Evolutionary conservation across 2,329 filamentous ascomycete species (phyloP).

Genomic region (Amylocarpus encephaloides): DNA sequence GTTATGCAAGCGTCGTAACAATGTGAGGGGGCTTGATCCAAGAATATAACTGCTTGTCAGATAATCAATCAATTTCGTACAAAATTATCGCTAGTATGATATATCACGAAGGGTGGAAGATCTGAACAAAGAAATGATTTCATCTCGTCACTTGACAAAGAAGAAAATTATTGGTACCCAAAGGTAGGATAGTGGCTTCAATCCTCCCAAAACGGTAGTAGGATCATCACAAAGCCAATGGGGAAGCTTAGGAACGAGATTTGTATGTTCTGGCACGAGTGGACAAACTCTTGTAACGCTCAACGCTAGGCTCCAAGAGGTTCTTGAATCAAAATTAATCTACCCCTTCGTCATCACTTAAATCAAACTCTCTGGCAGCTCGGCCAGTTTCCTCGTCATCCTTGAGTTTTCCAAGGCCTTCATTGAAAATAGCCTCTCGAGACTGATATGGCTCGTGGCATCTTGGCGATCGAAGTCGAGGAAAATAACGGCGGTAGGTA

Average conservation of each 20-base stretch:
- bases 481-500: constrained; percentile 61
- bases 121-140: background rate
- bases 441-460: constrained; percentile 53
- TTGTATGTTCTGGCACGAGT: too few species aligned
- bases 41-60: background rate
- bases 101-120: background rate
- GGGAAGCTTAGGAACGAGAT: too few species aligned
- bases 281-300: too few species aligned
- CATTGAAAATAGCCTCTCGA: constrained; percentile 25
- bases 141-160: background rate
- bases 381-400: constrained; percentile 27
- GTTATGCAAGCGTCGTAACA: too few species aligned
- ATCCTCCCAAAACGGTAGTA: too few species aligned
- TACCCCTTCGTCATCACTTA: constrained; percentile 21
- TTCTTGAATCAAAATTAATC: background rate
- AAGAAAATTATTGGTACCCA: background rate
- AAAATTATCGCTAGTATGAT: too few species aligned
- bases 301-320: too few species aligned
- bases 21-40: too few species aligned
- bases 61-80: background rate
- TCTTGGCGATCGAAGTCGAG: constrained; percentile 42
- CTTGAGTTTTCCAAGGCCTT: constrained; percentile 30
- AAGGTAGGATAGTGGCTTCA: background rate
- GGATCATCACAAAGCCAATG: too few species aligned
- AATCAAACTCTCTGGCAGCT: constrained; percentile 17